Conservation (phyloP, 495 filamentous ascomycete genomes). For the Talaromyces nanjingensis region DNA sequence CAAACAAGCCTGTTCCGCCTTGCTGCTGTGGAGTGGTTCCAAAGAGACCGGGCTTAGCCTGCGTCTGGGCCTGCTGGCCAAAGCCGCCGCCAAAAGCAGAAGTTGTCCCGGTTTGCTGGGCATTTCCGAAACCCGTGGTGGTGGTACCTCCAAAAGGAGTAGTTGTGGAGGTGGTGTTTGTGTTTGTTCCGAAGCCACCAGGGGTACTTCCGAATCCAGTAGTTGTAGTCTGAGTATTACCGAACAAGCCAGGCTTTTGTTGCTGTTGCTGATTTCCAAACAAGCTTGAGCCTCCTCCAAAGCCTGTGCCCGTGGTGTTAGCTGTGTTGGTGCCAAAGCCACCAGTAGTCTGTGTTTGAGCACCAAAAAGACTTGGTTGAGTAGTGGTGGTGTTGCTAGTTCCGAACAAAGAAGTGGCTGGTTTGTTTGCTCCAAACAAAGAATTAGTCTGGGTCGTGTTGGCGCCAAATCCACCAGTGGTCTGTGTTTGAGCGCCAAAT, state of each 20-base stretch:
- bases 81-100: constrained; percentile 38
- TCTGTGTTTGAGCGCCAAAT: constrained; percentile 38
- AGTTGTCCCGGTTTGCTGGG: constrained; percentile 28
- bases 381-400: constrained; percentile 18
- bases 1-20: constrained; percentile 38
- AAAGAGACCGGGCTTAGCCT: constrained; percentile 30
- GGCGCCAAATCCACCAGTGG: constrained; percentile 52
- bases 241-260: constrained; percentile 28
- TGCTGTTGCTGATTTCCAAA: constrained; percentile 37
- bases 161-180: constrained; percentile 24
- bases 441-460: constrained; percentile 27
- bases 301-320: constrained; percentile 23
- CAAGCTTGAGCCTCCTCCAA: constrained; percentile 31
- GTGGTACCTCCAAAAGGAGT: constrained; percentile 27
- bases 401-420: constrained; percentile 34
- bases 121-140: constrained; percentile 30
- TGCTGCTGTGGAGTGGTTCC: constrained; percentile 31
- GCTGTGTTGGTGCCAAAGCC: constrained; percentile 21
- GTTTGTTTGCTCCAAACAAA: constrained; percentile 33
- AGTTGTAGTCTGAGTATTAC: constrained; percentile 19
- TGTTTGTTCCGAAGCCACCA: constrained; percentile 33
- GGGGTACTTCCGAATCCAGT: constrained; percentile 31
- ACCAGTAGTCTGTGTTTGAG: constrained; percentile 7
- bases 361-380: constrained; percentile 17
- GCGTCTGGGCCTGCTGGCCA: constrained; percentile 40